Base-by-base conservation (phyloP, 2,329 filamentous ascomycete species). In the Stenocarpella maydis region DNA sequence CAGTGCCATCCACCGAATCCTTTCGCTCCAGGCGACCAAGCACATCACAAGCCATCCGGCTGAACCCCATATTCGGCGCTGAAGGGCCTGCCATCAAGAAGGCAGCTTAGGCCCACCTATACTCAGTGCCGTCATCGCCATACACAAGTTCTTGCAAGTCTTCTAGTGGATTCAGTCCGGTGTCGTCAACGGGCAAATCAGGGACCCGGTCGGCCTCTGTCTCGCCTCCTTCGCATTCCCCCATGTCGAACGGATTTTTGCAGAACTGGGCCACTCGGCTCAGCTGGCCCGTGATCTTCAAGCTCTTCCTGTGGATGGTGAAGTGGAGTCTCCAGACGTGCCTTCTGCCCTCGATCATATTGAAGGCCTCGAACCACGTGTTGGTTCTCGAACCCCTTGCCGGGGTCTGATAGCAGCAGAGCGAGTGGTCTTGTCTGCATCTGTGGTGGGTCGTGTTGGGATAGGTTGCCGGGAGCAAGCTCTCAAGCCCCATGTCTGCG, bases 311-410 rank as follows among this genome's bases (percentile, higher is more conserved):
- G 31, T 49, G 9, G 12, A 41, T 53, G 4, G 34, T 14, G 37
- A 53, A 66, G 34, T 71, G 66, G 21, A 71, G 52, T 28, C 69
- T 71, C 52, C 65, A 71, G 17, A 60, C 39, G 60, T 60, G 45
- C 1, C 47, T 39, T 9, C 17, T 39, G 21, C 34, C 52, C 31
- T 49, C 15, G 28, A 71, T 49, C 24, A 71, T 9, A 1, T 37
- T 55, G 39, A 71, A 71, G 12, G 45, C 69, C 26, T 69, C 66
- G 21, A 66, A 66, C 8, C 14, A 34, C 26, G 26, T 60, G 12
- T 9, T 34, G 14, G 12, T 24, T 17, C 8, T n/a, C 9, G 9
- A 17, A 24, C 45, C 19, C 14, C 21, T 43, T 24, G 24, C 54
- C 17, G 19, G 8, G 43, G 34, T 26, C 19, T 50, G 66, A 28